Conservation (phyloP, 805 yeast genomes). For the Pichia manshurica region DNA sequence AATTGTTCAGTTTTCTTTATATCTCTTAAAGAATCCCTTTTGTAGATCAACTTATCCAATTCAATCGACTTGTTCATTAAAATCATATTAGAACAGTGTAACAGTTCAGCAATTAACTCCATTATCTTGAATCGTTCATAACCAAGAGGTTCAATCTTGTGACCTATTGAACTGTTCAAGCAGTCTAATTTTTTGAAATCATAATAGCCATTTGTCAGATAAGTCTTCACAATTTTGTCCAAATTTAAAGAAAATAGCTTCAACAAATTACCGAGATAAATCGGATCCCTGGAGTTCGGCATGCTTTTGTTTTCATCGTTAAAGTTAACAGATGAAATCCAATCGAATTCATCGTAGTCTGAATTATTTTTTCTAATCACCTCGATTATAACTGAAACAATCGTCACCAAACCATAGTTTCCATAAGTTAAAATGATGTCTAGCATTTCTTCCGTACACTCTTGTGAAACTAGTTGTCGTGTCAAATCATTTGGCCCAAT, state of each 20-base stretch:
- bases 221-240: conserved; percentile 27
- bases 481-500: conserved; percentile 95
- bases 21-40: conserved; percentile 66
- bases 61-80: conserved; percentile 66
- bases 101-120: conserved; percentile 85
- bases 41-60: conserved; percentile 58
- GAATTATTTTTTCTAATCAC: conserved; percentile 91
- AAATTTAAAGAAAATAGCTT: conserved; percentile 55
- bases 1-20: conserved; percentile 40
- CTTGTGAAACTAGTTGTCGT: conserved; percentile 75
- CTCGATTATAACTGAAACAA: conserved; percentile 91
- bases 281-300: conserved; percentile 86
- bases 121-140: conserved; percentile 85
- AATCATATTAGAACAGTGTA: conserved; percentile 95
- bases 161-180: conserved; percentile 50
- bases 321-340: conserved; percentile 25
- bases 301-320: conserved; percentile 38
- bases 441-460: conserved; percentile 60
- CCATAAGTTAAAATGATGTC: conserved; percentile 74
- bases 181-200: conserved; percentile 8
- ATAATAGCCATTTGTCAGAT: conserved; percentile 28
- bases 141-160: conserved; percentile 64
- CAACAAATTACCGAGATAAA: conserved; percentile 82
- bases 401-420: conserved; percentile 76
- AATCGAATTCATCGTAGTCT: conserved; percentile 67